Evolutionary conservation across 1,284 basidiomycete genomes (phyloP).

Genomic region (Leccinum cinnamomeum): DNA sequence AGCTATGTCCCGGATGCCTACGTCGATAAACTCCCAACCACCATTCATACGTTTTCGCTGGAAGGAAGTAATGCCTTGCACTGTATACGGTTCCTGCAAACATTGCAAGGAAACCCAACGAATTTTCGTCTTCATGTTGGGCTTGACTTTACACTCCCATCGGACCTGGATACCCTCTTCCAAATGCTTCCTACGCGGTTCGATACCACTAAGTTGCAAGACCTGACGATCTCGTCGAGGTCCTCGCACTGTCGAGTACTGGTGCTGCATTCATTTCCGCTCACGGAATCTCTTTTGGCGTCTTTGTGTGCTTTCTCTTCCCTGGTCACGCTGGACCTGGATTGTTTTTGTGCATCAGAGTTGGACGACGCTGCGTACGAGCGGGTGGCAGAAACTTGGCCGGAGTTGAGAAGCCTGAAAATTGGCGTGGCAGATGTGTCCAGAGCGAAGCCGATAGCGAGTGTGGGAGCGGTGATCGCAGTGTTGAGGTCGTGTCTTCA

Average conservation of each 20-base stretch:
- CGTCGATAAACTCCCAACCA: slow-evolving; percentile 3
- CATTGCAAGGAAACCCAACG: slow-evolving; percentile 4
- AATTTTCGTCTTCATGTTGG: slow-evolving; percentile 11
- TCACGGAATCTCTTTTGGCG: slow-evolving; percentile 6
- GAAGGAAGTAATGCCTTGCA: slow-evolving; percentile 1
- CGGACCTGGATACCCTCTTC: slow-evolving; percentile 13
- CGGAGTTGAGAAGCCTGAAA: slow-evolving; percentile 10
- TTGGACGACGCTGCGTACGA: slow-evolving; percentile 18
- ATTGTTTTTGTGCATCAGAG: slow-evolving; percentile 5
- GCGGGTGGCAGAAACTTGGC: slow-evolving; percentile 14
- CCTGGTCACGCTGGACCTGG: slow-evolving; percentile 9
- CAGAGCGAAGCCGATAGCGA: slow-evolving; percentile 10
- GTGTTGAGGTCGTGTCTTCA: slow-evolving; percentile 12
- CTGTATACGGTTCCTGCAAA: slow-evolving; percentile 13
- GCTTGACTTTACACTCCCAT: slow-evolving; percentile 1
- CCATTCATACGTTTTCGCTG: slow-evolving; percentile 8
- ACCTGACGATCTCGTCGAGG: slow-evolving; percentile 6
- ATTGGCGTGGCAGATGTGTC: slow-evolving; percentile 7
- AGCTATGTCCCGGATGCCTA: background rate
- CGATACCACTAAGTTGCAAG: slow-evolving; percentile 1
- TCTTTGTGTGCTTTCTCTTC: slow-evolving; percentile 12
- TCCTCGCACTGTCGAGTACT: background rate
- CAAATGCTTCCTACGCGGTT: slow-evolving; percentile 5
- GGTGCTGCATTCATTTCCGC: background rate
- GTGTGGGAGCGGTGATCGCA: slow-evolving; percentile 15